Evolutionary conservation across 345 rosid species (phyloP), one percentile per base, ranked within the genome.

Genomic region (Geranium rotundifolium): DNA sequence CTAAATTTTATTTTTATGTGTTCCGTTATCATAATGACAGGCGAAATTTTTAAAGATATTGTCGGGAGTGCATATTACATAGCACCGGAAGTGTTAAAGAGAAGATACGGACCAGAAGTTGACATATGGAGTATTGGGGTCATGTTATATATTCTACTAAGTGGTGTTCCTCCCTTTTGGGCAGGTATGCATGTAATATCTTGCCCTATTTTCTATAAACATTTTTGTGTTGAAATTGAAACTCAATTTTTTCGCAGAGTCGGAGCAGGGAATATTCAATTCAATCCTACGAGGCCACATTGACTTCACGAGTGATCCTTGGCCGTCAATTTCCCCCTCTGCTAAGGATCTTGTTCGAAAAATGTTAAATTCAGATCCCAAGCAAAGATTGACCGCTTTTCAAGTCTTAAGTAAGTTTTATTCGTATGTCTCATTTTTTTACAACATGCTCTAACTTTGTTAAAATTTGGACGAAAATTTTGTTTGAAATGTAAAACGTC

Each of bases 231-330:
- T 23, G 1, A 23, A 23, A 23, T 23, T 23, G 27, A 23, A 23
- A 23, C 27, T 23, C 27, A 23, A 23, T 23, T 23, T 23, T 23
- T 23, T 23, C 27, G n/a, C 75, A 93, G 99, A 93, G 67, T 89
- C 99, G 3, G 99, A 93, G 69, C 78, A 86, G 61, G 99, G 95
- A 60, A 90, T 93, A 41, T 93, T 93, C 90, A 93, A 90, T 37
- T 88, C 96, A 13, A 90, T 93, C 39, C 58, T 90, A 59, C 81
- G 91, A 0, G 95, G 97, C 7, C 86, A 88, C 7, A 29, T 90
- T 29, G 97, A 90, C 72, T 93, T 93, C 65, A 67, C 87, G 2
- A 88, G 82, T 17, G 99, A 90, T 73, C 99, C 95, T 7, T 93
- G 99, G 99, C 99, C 99, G 1, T 78, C 76, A 5, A 93, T 93